Evolutionary conservation across 1,139 yeast species (phyloP), one percentile per base, ranked within the genome.

Genomic region (Candida mesenterica): DNA sequence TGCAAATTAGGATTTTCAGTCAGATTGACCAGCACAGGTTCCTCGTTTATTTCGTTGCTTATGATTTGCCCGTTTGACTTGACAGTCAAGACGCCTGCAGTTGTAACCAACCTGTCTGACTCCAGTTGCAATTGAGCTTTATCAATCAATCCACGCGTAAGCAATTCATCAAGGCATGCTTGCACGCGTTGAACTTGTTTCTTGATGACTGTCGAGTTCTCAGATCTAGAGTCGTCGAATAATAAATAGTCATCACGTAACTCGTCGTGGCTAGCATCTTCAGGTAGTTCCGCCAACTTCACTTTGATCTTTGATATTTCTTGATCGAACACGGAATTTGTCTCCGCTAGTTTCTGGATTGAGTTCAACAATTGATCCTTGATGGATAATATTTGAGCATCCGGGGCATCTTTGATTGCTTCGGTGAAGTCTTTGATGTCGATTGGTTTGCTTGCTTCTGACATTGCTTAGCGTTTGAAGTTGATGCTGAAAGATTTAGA

Each of bases 351-450:
- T 42, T 64, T 66, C 18, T 40, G 34, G 16, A 66, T 34, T 0
- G 70, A 61, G 20, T 42, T 50, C 5, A 41, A 35, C 28, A 66
- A 44, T 37, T 65, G 67, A 2, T 39, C 36, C 34, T 49, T 49
- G n/a, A 61, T 42, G 2, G 57, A 43, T 6, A 34, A 28, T 15
- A 65, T 30, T 5, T 60, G 55, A 15, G 62, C 67, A 33, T 63
- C 68, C 0, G 67, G 49, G n/a, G 61, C 37, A 12, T 68, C 75
- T 15, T 45, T 48, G 20, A 67, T 49, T 4, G 74, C 72, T 2
- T 26, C 30, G 4, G 31, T 37, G 42, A 68, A 68, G 16, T 57
- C 57, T 5, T 45, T 41, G 13, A 61, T 42, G 16, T 50, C 43
- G n/a, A 65, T 62, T 5, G 67, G 67, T 15, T 44, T 42, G 8